Evolutionary conservation across 768 basidiomycete species (phyloP), one percentile per base, ranked within the genome.

Genomic region (Boletus coccyginus): DNA sequence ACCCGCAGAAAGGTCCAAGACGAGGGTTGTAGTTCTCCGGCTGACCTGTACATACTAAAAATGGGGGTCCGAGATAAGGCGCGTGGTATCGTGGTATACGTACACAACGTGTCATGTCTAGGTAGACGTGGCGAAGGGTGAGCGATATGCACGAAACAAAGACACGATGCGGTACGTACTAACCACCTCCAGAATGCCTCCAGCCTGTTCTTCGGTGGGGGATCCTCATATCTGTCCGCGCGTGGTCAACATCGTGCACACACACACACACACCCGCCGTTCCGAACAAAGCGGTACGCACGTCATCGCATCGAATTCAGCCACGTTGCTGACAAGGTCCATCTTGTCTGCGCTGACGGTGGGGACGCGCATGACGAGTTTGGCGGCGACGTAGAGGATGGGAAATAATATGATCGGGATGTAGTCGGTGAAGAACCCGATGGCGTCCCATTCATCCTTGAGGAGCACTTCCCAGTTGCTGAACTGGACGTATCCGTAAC

Each of bases 391-490:
- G 65, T 77, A 84, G 12, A 84, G 59, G 41, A 80, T 40, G 16
- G 80, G 80, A 74, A 83, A 81, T 48, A 79, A 61, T 38, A 64
- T 62, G 55, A 78, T 58, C 12, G 77, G 74, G 32, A 77, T 40
- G 54, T 79, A 78, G 63, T 74, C 68, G 8, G 77, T 78, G 29
- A 79, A 69, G 56, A 78, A 78, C 1, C 64, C 70, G 21, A 63
- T 73, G 5, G 70, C 60, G 40, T 59, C 61, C 77, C 77, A 78
- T 42, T 65, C 58, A 16, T 61, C 69, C 21, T 59, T 64, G 16
- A 78, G 61, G 62, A 78, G 77, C 17, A 77, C 75, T 27, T 61
- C 50, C 71, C 72, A 78, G 0, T 70, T 74, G 58, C 72, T 72
- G 49, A 78, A 74, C 73, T 75, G 49, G 64, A n/a, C 5, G 13